Percentiles rank a stretch among this genome's conserved stretches.
Conservation (phyloP, 2,329 filamentous ascomycete species). For the Metarhizium album region DNA sequence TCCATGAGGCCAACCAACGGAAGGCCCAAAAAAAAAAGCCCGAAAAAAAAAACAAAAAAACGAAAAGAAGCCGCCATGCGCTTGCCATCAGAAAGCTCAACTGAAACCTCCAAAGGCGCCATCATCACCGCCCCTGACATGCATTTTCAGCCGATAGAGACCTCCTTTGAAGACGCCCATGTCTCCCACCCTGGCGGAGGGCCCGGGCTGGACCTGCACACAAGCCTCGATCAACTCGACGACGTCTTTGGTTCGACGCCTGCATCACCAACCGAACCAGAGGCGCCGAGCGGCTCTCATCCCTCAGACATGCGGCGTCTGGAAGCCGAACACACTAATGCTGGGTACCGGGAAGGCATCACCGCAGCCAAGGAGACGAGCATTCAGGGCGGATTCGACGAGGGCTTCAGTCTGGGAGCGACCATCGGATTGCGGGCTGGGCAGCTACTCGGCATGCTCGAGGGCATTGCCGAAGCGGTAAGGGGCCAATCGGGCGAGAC, state of each 20-base stretch:
- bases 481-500: conserved; percentile 15
- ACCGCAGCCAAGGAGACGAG: conserved; percentile 61
- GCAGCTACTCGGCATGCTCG: conserved; percentile 63
- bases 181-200: conserved; percentile 12
- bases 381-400: conserved; percentile 84
- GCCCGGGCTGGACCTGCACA: not conserved
- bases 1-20: too few species aligned
- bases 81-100: not conserved
- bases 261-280: conserved; percentile 11
- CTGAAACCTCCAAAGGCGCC: conserved; percentile 1
- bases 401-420: conserved; percentile 77
- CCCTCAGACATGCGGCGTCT: conserved; percentile 62
- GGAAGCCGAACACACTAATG: conserved; percentile 65
- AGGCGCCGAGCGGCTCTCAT: conserved; percentile 19
- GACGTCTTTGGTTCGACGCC: conserved; percentile 25
- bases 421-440: conserved; percentile 67
- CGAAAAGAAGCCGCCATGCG: not conserved
- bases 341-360: conserved; percentile 86
- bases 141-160: conserved; percentile 24
- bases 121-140: conserved; percentile 11
- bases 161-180: conserved; percentile 17
- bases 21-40: too few species aligned
- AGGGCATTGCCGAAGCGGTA: conserved; percentile 52
- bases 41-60: not conserved
- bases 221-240: conserved; percentile 18